phyloP scores from a whole-genome alignment of 768 basidiomycete species.

The Termitomyces sp. region DNA sequence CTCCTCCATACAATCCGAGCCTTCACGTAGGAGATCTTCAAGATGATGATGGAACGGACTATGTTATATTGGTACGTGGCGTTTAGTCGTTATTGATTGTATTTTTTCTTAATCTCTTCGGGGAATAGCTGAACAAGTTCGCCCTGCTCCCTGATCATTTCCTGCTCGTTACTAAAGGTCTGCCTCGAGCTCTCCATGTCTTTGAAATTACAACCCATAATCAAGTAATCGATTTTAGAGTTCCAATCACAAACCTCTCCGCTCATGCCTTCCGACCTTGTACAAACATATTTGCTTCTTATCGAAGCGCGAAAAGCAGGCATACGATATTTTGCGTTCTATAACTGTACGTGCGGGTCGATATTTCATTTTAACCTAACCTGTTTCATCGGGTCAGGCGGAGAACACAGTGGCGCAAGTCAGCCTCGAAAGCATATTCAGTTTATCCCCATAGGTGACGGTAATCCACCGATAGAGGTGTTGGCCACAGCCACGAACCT shows the following conservation, averaged over 20 bases:
- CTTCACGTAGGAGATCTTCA: conserved; percentile 72
- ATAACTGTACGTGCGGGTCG: conserved; percentile 60
- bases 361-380: background rate
- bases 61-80: conserved; percentile 61
- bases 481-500: conserved; percentile 54
- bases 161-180: conserved; percentile 82
- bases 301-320: conserved; percentile 58
- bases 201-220: background rate
- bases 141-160: conserved; percentile 83
- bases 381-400: conserved; percentile 38
- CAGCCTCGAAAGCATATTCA: conserved; percentile 92
- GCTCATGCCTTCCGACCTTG: conserved; percentile 71
- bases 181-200: conserved; percentile 9
- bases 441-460: conserved; percentile 60
- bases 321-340: conserved; percentile 72
- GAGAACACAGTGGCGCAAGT: conserved; percentile 77
- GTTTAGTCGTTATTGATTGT: background rate
- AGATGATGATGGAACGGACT: conserved; percentile 55
- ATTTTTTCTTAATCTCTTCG: background rate
- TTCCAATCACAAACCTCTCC: conserved; percentile 77
- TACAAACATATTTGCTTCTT: conserved; percentile 71
- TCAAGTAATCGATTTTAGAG: conserved; percentile 37
- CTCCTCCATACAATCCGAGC: conserved; percentile 78
- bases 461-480: conserved; percentile 73
- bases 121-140: conserved; percentile 76